Evolutionary conservation across 108 stramenopile species (phyloP).

Genomic region (Cyclostephanos tholiformis): DNA sequence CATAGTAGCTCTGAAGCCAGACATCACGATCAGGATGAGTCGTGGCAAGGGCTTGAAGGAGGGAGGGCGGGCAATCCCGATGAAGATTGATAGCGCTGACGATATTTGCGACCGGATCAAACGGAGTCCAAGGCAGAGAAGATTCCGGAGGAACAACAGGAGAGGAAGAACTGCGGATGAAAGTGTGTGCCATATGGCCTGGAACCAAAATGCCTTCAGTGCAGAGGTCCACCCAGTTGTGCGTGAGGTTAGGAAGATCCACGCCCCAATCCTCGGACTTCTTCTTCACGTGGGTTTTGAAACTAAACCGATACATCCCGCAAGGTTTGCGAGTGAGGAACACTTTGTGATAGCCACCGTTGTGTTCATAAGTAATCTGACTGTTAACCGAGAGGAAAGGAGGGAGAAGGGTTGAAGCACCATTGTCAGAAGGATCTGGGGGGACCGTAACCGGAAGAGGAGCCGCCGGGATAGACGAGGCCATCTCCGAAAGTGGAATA

Average conservation of each 20-base stretch:
- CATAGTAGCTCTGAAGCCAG: slow-evolving; percentile 2
- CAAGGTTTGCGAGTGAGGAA: not conserved
- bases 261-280: no score
- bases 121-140: not conserved
- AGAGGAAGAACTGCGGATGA: not conserved
- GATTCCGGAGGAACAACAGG: not conserved
- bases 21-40: not conserved
- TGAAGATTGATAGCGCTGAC: slow-evolving; percentile 5
- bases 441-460: not conserved
- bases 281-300: not conserved
- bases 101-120: not conserved
- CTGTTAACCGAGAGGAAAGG: not conserved
- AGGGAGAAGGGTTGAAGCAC: not conserved
- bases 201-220: not conserved
- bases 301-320: not conserved
- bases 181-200: not conserved
- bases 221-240: not conserved
- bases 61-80: not conserved
- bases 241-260: not conserved
- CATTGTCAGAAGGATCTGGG: not conserved
- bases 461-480: no score
- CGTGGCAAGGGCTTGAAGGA: not conserved
- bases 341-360: not conserved
- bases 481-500: not conserved
- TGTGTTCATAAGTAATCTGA: not conserved